A percentile compares a stretch with the other conserved stretches of the same genome.
phyloP scores from a whole-genome alignment of 192 early-diverging fungal species.

The Backusella sp. region DNA sequence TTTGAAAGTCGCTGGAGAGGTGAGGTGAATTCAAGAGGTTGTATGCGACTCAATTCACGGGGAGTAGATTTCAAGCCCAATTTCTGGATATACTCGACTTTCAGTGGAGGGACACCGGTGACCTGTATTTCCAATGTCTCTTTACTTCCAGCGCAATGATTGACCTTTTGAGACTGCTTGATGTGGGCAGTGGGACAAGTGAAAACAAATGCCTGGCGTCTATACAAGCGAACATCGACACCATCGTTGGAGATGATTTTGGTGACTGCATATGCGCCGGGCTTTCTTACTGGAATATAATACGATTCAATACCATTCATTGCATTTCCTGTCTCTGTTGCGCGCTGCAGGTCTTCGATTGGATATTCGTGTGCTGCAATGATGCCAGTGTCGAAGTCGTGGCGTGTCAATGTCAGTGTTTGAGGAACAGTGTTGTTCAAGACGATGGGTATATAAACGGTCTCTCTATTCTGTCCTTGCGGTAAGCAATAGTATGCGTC shows the following conservation, averaged over 20 bases:
- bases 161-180: neutral
- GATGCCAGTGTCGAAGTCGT: constrained; percentile 33
- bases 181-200: constrained; percentile 39
- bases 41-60: constrained; percentile 36
- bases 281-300: constrained; percentile 30
- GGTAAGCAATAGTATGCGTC: constrained; percentile 49
- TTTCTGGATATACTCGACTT: constrained; percentile 28
- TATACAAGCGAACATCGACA: constrained; percentile 37
- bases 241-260: constrained; percentile 31
- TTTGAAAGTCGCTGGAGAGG: constrained; percentile 12
- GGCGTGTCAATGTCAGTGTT: constrained; percentile 21
- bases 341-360: constrained; percentile 27
- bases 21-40: constrained; percentile 25
- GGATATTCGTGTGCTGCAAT: constrained; percentile 11
- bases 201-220: constrained; percentile 33
- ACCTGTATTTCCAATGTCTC: constrained; percentile 28
- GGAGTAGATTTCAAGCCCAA: neutral
- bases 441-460: constrained; percentile 35
- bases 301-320: constrained; percentile 31
- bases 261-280: constrained; percentile 41
- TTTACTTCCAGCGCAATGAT: constrained; percentile 37
- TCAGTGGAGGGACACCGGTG: constrained; percentile 44
- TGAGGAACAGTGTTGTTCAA: constrained; percentile 43
- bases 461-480: constrained; percentile 21
- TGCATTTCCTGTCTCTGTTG: constrained; percentile 35